Evolutionary conservation across 2,329 filamentous ascomycete species (phyloP).

Genomic region (Grosmannia penicillata): DNA sequence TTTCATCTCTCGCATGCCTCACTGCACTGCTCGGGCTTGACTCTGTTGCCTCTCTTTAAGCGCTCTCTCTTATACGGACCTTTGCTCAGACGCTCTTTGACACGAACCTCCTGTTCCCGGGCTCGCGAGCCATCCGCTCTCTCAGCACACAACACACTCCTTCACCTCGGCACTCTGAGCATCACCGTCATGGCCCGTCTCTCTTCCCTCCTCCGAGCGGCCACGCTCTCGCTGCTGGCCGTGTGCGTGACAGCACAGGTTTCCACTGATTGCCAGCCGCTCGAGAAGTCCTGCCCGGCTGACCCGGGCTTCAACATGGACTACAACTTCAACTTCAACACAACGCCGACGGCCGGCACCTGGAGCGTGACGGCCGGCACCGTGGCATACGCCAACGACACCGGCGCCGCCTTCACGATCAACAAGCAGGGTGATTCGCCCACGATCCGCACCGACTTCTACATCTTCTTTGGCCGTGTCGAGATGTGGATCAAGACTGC

Average conservation of each 20-base stretch:
- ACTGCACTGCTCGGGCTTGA: too few species aligned
- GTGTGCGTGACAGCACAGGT: not conserved
- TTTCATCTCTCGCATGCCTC: too few species aligned
- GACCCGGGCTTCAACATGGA: not conserved
- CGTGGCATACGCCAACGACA: constrained; percentile 2
- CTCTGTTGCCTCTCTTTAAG: too few species aligned
- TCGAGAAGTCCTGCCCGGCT: not conserved
- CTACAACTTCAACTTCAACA: constrained; percentile 7
- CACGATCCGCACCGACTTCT: constrained; percentile 27
- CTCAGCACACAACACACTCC: too few species aligned
- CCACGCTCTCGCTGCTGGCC: too few species aligned
- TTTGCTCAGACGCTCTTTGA: too few species aligned
- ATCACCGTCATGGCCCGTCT: too few species aligned
- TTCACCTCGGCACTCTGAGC: too few species aligned
- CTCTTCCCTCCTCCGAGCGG: too few species aligned
- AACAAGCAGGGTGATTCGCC: constrained; percentile 23
- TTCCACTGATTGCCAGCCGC: not conserved
- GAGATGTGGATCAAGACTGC: constrained; percentile 30
- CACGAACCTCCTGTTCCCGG: too few species aligned
- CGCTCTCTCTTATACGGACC: too few species aligned
- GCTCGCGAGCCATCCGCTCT: too few species aligned
- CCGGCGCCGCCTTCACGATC: constrained; percentile 5
- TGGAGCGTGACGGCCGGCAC: constrained; percentile 1
- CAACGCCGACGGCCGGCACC: not conserved
- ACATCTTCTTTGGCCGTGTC: constrained; percentile 38